Percentiles rank a stretch among this genome's conserved stretches.
phyloP scores from a whole-genome alignment of 192 early-diverging fungal species.

The Hyaloraphidium curvatum region DNA sequence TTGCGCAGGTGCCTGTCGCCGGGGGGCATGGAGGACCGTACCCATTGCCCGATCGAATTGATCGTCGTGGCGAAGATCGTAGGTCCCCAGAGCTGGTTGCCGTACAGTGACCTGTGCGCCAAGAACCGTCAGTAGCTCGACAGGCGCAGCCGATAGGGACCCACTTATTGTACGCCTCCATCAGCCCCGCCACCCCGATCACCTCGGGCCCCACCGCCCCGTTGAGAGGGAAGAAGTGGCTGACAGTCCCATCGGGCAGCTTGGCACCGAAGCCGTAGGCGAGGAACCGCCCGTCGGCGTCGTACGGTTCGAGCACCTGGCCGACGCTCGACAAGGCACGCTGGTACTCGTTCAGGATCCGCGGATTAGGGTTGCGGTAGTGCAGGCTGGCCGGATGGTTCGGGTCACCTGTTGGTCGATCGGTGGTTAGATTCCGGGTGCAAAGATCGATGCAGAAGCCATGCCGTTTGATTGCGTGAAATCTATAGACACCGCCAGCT shows the following conservation, averaged over 20 bases:
- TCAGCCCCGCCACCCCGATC: conserved; percentile 24
- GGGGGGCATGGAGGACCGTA: background rate
- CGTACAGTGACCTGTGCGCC: conserved; percentile 12
- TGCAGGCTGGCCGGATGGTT: conserved; percentile 23
- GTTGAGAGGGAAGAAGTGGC: conserved; percentile 27
- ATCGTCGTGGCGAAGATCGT: conserved; percentile 29
- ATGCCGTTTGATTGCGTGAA: conserved; percentile 36
- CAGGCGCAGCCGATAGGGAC: too few species aligned
- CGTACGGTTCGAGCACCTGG: conserved; percentile 26
- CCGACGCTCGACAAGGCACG: conserved; percentile 26
- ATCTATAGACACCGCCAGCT: conserved; percentile 27
- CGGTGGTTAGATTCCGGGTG: too few species aligned
- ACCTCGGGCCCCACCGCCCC: conserved; percentile 26
- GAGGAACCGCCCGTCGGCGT: conserved; percentile 25
- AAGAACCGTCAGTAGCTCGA: too few species aligned
- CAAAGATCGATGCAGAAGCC: too few species aligned
- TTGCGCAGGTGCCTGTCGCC: background rate
- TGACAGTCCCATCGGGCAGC: conserved; percentile 14
- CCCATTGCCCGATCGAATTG: conserved; percentile 6
- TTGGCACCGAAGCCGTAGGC: conserved; percentile 36
- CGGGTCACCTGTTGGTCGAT: too few species aligned
- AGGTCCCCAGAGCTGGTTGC: conserved; percentile 23
- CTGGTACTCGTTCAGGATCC: conserved; percentile 24
- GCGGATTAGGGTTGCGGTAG: conserved; percentile 13
- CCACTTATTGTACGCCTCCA: conserved; percentile 24